Base-by-base conservation (phyloP, 2,329 filamentous ascomycete species). In the Fonsecaea monophora region DNA sequence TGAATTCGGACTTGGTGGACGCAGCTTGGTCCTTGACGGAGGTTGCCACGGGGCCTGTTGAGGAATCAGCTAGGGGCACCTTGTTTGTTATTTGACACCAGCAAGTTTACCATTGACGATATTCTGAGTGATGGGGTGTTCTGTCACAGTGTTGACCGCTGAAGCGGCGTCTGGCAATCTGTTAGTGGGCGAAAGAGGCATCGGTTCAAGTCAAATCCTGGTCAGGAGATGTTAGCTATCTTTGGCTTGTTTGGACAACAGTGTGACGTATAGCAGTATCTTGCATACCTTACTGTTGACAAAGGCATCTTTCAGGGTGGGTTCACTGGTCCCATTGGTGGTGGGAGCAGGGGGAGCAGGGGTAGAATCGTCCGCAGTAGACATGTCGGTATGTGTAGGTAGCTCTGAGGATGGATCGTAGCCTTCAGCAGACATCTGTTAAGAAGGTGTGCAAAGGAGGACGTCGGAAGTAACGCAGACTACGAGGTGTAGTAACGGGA, bases 1-100 rank as follows among this genome's bases (percentile, higher is more conserved):
- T 82, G 75, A 88, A 84, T 77, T 89, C 86, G 70, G 82, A 80
- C 72, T 80, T 79, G 55, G 87, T 87, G 75, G 84, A 84, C 71
- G 81, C 80, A 65, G 82, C 81, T 77, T 89, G 82, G 67, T 82
- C 80, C 76, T 84, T 86, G 74, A 85, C 82, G 71, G 82, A 84
- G 72, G 87, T 81, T 65, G 83, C 85, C 67, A 87, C 79, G 54
- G 87, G 86, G 63, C 85, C 84, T 82, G 62, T 32, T n/a, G 40
- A 30, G 4, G n/a, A 55, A 18, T 61, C 40, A 66, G 63, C 34
- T 56, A 40, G 6, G 34, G 55, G 12, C 48, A 32, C 38, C 18
- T 42, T 63, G 4, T 66, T n/a, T 50, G 40, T 25, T 37, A 13
- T 10, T 21, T 57, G 13, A 21, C n/a, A n/a, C 15, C 53, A 30